phyloP scores from a whole-genome alignment of 106 monocot species.

The Allium sativum region DNA sequence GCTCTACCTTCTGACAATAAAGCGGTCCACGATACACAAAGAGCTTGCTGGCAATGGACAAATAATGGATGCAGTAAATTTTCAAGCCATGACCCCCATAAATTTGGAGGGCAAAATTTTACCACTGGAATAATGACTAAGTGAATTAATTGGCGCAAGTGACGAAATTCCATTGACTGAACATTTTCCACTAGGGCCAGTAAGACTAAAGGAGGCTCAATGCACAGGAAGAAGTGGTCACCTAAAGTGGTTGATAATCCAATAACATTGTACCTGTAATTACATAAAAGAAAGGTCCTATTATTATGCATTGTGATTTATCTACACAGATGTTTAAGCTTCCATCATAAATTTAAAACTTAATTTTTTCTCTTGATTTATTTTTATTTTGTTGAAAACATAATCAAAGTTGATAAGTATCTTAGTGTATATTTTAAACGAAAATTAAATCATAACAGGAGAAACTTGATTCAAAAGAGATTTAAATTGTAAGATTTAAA shows the following conservation, averaged over 20 bases:
- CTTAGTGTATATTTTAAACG: too few species aligned
- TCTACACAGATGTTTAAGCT: too few species aligned
- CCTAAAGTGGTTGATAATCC: slow-evolving; percentile 73
- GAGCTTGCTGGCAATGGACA: slow-evolving; percentile 77
- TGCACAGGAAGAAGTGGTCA: slow-evolving; percentile 57
- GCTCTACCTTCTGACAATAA: slow-evolving; percentile 70
- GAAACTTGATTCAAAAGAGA: too few species aligned
- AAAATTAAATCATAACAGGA: too few species aligned
- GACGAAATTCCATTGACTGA: slow-evolving; percentile 94
- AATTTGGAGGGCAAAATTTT: slow-evolving; percentile 59
- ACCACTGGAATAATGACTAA: slow-evolving; percentile 64
- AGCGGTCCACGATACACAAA: slow-evolving; percentile 69
- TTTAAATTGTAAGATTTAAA: too few species aligned
- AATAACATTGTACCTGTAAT: slow-evolving; percentile 82
- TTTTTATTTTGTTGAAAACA: too few species aligned
- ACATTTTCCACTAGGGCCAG: slow-evolving; percentile 75
- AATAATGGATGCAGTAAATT: slow-evolving; percentile 77
- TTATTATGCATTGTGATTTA: too few species aligned
- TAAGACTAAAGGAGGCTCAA: slow-evolving; percentile 50
- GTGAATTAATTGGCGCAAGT: slow-evolving; percentile 79
- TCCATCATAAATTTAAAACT: too few species aligned
- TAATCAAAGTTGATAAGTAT: too few species aligned
- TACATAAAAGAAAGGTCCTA: slow-evolving; percentile 5
- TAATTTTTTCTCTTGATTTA: too few species aligned
- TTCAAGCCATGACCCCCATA: slow-evolving; percentile 55